phyloP scores from a whole-genome alignment of 2,329 filamentous ascomycete genomes.

The Colletotrichum paranaense region DNA sequence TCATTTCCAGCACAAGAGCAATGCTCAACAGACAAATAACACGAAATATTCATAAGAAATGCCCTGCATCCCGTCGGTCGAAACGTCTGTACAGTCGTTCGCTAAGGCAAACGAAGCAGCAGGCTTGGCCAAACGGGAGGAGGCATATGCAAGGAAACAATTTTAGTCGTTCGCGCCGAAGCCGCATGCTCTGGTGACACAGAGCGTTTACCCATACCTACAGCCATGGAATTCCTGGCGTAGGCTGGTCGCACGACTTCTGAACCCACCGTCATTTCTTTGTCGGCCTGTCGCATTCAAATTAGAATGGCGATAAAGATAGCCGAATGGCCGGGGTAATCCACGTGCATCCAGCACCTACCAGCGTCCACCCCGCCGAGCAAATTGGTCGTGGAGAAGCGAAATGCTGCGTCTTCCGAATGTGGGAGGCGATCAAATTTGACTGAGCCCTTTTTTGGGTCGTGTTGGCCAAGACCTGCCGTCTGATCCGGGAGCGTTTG shows the following conservation, averaged over 20 bases:
- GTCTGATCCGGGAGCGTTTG: conserved; percentile 29
- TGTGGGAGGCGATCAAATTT: conserved; percentile 21
- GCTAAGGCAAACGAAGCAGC: not conserved
- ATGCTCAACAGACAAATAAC: not conserved
- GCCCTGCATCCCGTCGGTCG: not conserved
- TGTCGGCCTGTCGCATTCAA: conserved; percentile 24
- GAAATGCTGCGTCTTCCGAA: conserved; percentile 30
- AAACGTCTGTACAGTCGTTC: not conserved
- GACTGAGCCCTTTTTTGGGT: not conserved
- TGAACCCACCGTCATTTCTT: conserved; percentile 6
- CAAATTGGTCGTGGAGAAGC: conserved; percentile 29
- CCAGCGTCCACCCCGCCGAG: not conserved
- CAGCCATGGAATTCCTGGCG: not conserved
- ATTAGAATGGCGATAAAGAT: conserved; percentile 33
- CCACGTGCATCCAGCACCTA: conserved; percentile 16
- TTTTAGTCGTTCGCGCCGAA: not conserved
- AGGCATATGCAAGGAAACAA: not conserved
- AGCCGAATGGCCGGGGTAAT: conserved; percentile 32
- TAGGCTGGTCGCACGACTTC: not conserved
- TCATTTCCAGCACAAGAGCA: no score
- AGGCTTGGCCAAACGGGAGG: conserved; percentile 3
- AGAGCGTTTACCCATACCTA: not conserved
- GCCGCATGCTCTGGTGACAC: conserved; percentile 4
- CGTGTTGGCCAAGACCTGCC: conserved; percentile 34
- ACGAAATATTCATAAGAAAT: not conserved